Conservation (phyloP, 805 yeast species). For the Starmera caribaea region DNA sequence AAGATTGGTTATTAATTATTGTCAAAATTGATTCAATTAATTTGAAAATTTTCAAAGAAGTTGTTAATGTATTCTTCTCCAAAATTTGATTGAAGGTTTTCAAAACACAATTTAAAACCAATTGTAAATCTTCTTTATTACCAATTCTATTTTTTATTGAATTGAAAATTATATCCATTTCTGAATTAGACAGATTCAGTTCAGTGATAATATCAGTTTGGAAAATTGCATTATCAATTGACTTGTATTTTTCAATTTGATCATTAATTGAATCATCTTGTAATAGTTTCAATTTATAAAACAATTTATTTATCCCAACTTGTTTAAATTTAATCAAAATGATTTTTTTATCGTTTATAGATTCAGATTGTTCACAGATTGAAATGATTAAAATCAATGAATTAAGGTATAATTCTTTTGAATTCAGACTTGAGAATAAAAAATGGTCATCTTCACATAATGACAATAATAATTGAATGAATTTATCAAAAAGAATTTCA, state of each 20-base stretch:
- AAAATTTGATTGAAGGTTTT: slow-evolving; percentile 45
- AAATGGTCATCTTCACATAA: slow-evolving; percentile 9
- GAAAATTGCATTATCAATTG: slow-evolving; percentile 6
- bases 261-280: slow-evolving; percentile 26
- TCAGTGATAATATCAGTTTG: slow-evolving; percentile 11
- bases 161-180: slow-evolving; percentile 6
- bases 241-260: slow-evolving; percentile 13
- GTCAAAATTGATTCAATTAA: slow-evolving; percentile 38
- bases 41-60: slow-evolving; percentile 37
- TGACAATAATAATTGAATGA: slow-evolving; percentile 9
- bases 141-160: slow-evolving; percentile 20
- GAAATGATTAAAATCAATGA: slow-evolving; percentile 15
- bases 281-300: slow-evolving; percentile 28
- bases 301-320: slow-evolving; percentile 25
- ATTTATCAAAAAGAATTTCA: slow-evolving; percentile 11
- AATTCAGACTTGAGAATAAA: slow-evolving; percentile 9
- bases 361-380: slow-evolving; percentile 15
- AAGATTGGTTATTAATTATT: slow-evolving; percentile 22
- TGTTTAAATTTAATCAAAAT: slow-evolving; percentile 23
- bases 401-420: slow-evolving; percentile 12
- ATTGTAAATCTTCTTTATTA: slow-evolving; percentile 46
- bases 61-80: slow-evolving; percentile 34
- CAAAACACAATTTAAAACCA: slow-evolving; percentile 48
- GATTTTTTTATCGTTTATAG: slow-evolving; percentile 17
- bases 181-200: slow-evolving; percentile 16